phyloP scores from a whole-genome alignment of 805 yeast genomes.

The Monosporozyma unispora region DNA sequence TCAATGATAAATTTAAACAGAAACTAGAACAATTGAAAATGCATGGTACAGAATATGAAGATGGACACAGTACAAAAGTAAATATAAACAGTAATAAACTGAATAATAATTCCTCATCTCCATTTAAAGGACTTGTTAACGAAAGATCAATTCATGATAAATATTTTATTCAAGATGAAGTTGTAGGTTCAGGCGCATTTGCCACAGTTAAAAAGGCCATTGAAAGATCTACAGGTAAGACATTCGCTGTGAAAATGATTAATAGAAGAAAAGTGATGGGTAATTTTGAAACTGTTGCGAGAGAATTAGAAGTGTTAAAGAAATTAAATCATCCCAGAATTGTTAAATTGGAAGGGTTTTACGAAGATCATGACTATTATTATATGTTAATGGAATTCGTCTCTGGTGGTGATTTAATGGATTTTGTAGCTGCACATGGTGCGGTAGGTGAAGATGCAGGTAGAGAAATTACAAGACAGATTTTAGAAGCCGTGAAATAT shows the following conservation, averaged over 20 bases:
- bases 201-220: constrained; percentile 91
- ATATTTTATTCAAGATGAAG: constrained; percentile 72
- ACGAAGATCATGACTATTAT: constrained; percentile 71
- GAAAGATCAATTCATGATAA: constrained; percentile 40
- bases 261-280: constrained; percentile 72
- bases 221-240: constrained; percentile 73
- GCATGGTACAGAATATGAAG: constrained; percentile 1
- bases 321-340: constrained; percentile 77
- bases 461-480: constrained; percentile 76
- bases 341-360: constrained; percentile 72
- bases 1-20: constrained; percentile 32
- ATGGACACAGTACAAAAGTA: background rate
- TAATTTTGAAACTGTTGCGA: constrained; percentile 69
- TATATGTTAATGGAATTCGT: constrained; percentile 93
- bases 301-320: constrained; percentile 76
- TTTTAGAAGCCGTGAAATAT: constrained; percentile 72
- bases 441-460: constrained; percentile 87
- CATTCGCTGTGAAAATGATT: constrained; percentile 87
- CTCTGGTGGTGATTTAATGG: constrained; percentile 97
- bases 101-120: background rate
- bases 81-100: background rate
- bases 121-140: background rate
- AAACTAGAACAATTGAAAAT: constrained; percentile 15
- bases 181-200: constrained; percentile 97
- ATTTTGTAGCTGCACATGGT: constrained; percentile 87